Evolutionary conservation across 768 basidiomycete species (phyloP).

Genomic region (Mycena indigotica): DNA sequence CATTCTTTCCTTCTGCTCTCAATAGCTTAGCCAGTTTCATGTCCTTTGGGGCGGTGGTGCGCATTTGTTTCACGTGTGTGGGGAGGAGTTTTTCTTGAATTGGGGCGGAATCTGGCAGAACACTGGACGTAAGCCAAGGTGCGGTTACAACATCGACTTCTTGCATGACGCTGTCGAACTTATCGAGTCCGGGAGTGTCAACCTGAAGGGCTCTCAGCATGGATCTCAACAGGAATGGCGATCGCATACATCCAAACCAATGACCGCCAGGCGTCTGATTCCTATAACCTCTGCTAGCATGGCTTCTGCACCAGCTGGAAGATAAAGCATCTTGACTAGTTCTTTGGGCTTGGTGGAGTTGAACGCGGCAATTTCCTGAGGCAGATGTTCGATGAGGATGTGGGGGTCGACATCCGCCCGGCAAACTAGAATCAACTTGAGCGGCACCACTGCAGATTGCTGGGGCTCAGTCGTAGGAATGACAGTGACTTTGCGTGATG

Average conservation of each 20-base stretch:
- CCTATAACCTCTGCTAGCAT: constrained; percentile 63
- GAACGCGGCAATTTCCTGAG: constrained; percentile 73
- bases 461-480: constrained; percentile 23
- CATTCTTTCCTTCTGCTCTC: constrained; percentile 51
- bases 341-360: constrained; percentile 51
- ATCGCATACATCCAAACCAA: constrained; percentile 66
- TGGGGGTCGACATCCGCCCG: constrained; percentile 75
- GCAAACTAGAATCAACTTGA: constrained; percentile 67
- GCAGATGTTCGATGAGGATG: constrained; percentile 72
- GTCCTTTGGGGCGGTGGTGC: constrained; percentile 77
- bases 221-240: constrained; percentile 9
- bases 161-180: constrained; percentile 43
- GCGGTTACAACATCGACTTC: constrained; percentile 60
- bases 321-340: constrained; percentile 57
- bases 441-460: constrained; percentile 22
- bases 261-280: constrained; percentile 62
- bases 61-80: constrained; percentile 81
- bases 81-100: constrained; percentile 47
- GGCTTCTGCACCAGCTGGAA: constrained; percentile 69
- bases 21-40: constrained; percentile 70
- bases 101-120: constrained; percentile 22
- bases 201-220: constrained; percentile 33
- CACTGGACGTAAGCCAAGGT: constrained; percentile 57
- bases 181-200: constrained; percentile 40
- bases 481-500: constrained; percentile 29